Conservation (phyloP, 1,284 basidiomycete species). For the Apiotrichum montevideense region DNA sequence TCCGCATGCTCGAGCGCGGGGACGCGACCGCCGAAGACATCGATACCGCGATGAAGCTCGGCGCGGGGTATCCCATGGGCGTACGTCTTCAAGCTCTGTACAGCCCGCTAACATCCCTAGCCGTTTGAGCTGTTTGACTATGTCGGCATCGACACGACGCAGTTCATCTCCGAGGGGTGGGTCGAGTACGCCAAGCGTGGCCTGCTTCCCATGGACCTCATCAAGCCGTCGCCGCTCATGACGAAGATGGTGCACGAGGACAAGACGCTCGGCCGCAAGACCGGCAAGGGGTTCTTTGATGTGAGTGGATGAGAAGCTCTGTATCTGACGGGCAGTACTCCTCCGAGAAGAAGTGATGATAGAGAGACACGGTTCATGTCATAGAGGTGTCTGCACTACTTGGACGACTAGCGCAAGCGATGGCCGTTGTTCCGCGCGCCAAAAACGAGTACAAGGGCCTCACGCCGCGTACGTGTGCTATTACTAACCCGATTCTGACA, state of each 20-base stretch:
- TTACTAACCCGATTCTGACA: background rate
- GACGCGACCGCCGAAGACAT: slow-evolving; percentile 54
- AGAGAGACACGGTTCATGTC: background rate
- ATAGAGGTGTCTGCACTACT: background rate
- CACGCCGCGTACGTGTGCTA: slow-evolving; percentile 58
- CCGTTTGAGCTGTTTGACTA: slow-evolving; percentile 56
- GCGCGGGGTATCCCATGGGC: slow-evolving; percentile 49
- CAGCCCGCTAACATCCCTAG: background rate
- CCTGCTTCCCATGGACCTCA: slow-evolving; percentile 48
- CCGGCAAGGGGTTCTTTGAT: slow-evolving; percentile 48
- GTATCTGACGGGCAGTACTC: background rate
- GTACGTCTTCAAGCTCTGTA: background rate
- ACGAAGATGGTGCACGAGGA: slow-evolving; percentile 53
- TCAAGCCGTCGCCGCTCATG: slow-evolving; percentile 47
- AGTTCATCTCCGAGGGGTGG: slow-evolving; percentile 54
- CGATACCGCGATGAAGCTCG: slow-evolving; percentile 56
- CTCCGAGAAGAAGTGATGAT: background rate
- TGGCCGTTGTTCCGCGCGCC: slow-evolving; percentile 50
- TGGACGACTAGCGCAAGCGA: too few species aligned
- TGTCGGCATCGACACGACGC: slow-evolving; percentile 48
- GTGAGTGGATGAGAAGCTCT: background rate
- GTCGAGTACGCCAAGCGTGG: slow-evolving; percentile 48
- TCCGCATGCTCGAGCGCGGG: slow-evolving; percentile 55
- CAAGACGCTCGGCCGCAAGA: slow-evolving; percentile 53
- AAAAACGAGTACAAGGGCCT: slow-evolving; percentile 78